Percentiles rank a stretch among this genome's conserved stretches.
Evolutionary conservation across 345 rosid species (phyloP).

Genomic region (Pugionium dolabratum): DNA sequence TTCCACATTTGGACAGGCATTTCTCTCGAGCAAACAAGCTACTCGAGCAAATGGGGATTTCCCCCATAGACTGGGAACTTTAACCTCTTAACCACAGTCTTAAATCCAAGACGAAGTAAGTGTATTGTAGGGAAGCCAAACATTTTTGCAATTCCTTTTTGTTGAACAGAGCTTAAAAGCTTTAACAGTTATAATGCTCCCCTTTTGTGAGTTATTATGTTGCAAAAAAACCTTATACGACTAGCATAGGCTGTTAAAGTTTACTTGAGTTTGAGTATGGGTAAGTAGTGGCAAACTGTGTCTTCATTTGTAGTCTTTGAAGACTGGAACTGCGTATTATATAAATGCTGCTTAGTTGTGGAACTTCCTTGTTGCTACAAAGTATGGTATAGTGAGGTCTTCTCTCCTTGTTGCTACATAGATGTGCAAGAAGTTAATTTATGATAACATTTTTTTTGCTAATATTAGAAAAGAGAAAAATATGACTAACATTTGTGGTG

Average conservation of each 20-base stretch:
- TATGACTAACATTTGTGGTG: no score
- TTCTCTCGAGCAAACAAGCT: conserved; percentile 84
- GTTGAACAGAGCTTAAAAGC: conserved; percentile 20
- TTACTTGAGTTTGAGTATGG: conserved; percentile 14
- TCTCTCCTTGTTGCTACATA: no score
- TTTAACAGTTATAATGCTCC: conserved; percentile 7
- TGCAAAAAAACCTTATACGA: conserved; percentile 13
- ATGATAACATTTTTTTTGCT: no score
- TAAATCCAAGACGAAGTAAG: conserved; percentile 1
- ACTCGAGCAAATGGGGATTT: conserved; percentile 61
- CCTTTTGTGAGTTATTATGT: conserved; percentile 27
- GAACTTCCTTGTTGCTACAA: no score
- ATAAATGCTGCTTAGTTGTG: no score
- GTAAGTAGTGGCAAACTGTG: conserved; percentile 9
- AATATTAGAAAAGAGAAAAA: no score
- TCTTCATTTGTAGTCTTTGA: background rate
- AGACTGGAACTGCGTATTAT: no score
- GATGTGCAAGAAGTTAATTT: no score
- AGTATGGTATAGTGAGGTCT: no score
- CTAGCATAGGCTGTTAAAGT: conserved; percentile 17
- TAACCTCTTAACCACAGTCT: conserved; percentile 38
- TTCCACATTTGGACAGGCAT: conserved; percentile 56
- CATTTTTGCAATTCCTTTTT: conserved; percentile 27
- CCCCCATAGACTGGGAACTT: conserved; percentile 86
- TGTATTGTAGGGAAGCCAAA: background rate